A percentile compares a stretch with the other conserved stretches of the same genome.
Conservation (phyloP, 345 rosid genomes). For the Euphorbia tirucalli region DNA sequence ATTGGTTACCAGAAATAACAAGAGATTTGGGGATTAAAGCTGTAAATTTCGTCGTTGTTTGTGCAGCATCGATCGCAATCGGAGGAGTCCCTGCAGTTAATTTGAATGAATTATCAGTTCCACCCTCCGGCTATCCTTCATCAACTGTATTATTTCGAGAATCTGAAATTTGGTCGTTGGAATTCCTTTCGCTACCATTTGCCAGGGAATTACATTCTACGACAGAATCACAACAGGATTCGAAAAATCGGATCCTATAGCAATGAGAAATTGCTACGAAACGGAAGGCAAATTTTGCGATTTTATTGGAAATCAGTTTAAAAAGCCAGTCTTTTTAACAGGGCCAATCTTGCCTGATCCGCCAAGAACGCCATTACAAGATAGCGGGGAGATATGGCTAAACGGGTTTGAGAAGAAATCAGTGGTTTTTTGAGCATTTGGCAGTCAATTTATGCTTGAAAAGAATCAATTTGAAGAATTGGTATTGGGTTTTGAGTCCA, state of each 20-base stretch:
- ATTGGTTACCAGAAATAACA: conserved; percentile 14
- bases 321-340: conserved; percentile 9
- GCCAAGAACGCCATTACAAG: conserved; percentile 3
- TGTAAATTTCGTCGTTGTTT: background rate
- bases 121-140: background rate
- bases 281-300: conserved; percentile 6
- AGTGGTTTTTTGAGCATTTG: conserved; percentile 16
- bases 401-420: background rate
- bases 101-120: background rate
- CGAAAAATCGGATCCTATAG: background rate
- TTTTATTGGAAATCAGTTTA: background rate
- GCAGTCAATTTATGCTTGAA: background rate
- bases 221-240: background rate
- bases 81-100: background rate
- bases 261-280: conserved; percentile 5
- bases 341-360: conserved; percentile 14
- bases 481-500: conserved; percentile 4
- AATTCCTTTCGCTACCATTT: background rate
- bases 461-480: conserved; percentile 7
- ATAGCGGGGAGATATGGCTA: conserved; percentile 2
- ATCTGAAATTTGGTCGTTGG: background rate
- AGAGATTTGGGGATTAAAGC: background rate
- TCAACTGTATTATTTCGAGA: background rate
- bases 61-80: background rate
- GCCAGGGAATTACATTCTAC: background rate